These are phyloP conservation scores for Aspergillus intermedius DNA, from an alignment of 2,329 filamentous ascomycete species.

Conservation along the genomic window DNA sequence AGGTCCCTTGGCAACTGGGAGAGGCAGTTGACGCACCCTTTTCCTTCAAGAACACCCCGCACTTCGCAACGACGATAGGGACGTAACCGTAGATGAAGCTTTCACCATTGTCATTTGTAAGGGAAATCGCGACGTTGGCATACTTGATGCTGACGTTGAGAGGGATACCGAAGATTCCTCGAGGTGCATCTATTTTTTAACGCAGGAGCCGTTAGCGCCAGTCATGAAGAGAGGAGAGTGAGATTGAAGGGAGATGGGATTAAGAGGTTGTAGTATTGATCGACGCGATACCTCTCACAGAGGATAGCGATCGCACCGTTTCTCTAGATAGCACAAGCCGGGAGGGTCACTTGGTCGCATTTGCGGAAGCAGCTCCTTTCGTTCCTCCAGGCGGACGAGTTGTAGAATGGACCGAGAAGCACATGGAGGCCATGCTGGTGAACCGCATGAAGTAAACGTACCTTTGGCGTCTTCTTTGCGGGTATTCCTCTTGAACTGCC, in stretches of 20 bases:
- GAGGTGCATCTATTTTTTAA: slow-evolving; percentile 33
- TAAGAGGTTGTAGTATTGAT: too few species aligned
- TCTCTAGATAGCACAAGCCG: not conserved
- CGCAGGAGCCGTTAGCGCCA: not conserved
- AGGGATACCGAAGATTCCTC: slow-evolving; percentile 90
- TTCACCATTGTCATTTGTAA: slow-evolving; percentile 84
- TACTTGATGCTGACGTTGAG: slow-evolving; percentile 92
- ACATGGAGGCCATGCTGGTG: not conserved
- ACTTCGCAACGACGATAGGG: slow-evolving; percentile 96
- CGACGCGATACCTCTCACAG: too few species aligned
- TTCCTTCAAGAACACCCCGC: slow-evolving; percentile 93
- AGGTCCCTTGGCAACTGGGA: not conserved
- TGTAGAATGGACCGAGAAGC: not conserved
- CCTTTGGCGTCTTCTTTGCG: slow-evolving; percentile 60
- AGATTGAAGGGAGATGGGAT: too few species aligned
- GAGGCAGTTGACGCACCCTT: slow-evolving; percentile 61
- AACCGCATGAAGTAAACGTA: slow-evolving; percentile 26
- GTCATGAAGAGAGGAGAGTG: too few species aligned
- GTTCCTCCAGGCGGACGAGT: not conserved
- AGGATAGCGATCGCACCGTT: not conserved
- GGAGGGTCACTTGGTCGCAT: not conserved
- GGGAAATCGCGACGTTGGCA: slow-evolving; percentile 94
- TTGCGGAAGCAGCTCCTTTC: not conserved
- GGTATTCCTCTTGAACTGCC: slow-evolving; percentile 72
- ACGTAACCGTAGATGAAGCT: slow-evolving; percentile 99